Evolutionary conservation across 2,329 filamentous ascomycete species (phyloP).

Genomic region (Helicocarpus griseus): DNA sequence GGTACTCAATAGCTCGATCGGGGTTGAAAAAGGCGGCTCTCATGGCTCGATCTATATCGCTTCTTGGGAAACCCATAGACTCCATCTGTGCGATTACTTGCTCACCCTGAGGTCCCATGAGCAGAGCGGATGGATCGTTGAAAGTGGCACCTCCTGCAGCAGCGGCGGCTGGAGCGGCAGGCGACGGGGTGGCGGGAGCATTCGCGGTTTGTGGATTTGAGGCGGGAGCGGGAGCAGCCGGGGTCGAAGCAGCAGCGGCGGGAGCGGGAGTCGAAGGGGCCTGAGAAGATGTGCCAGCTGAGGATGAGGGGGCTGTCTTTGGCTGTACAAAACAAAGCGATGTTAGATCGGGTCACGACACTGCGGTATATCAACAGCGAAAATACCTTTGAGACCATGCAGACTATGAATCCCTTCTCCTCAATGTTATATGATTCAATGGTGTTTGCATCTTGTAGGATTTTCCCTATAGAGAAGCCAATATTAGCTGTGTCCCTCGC

Average conservation of each 20-base stretch:
- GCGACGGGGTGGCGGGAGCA: slow-evolving; percentile 12
- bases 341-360: too few species aligned
- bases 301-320: slow-evolving; percentile 49
- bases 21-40: slow-evolving; percentile 95
- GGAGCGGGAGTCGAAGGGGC: slow-evolving; percentile 23
- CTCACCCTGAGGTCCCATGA: slow-evolving; percentile 73
- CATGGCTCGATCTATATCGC: slow-evolving; percentile 87
- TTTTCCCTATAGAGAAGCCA: slow-evolving; percentile 61
- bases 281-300: slow-evolving; percentile 23
- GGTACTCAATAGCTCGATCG: slow-evolving; percentile 92
- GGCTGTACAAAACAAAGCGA: too few species aligned
- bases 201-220: slow-evolving; percentile 6
- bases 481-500: background rate
- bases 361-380: too few species aligned
- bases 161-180: slow-evolving; percentile 13
- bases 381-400: slow-evolving; percentile 89
- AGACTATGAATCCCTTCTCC: slow-evolving; percentile 98
- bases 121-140: slow-evolving; percentile 69
- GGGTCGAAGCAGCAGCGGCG: slow-evolving; percentile 7
- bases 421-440: slow-evolving; percentile 97
- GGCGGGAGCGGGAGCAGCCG: slow-evolving; percentile 12
- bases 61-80: slow-evolving; percentile 86
- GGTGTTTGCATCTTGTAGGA: slow-evolving; percentile 93
- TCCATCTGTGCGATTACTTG: slow-evolving; percentile 87
- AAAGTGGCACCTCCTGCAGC: slow-evolving; percentile 43